Base-by-base conservation (phyloP, 2,329 filamentous ascomycete genomes). In the Verticillium nubilum region DNA sequence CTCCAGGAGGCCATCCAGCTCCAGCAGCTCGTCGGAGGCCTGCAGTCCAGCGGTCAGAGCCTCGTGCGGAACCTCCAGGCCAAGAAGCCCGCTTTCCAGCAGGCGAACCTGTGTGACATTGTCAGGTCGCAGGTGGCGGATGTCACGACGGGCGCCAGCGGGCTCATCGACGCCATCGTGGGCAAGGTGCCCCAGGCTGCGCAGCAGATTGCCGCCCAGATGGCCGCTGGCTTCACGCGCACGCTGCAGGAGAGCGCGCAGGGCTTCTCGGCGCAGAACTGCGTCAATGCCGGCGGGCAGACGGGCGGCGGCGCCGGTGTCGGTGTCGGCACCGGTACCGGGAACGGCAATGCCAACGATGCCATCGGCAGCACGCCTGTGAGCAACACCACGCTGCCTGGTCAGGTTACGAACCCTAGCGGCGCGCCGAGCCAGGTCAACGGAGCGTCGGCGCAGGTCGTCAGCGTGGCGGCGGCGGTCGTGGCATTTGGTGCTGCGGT, bases 141-240 rank as follows among this genome's bases (percentile, higher is more conserved):
- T 54, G 65, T 72, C 59, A 66, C 65, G 63, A 53, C 31, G 2
- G 62, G 62, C 58, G 67, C 68, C 4, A 52, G 67, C 60, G 59
- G 58, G n/a, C 69, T 73, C 26, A 72, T 71, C 58, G 59, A 67
- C n/a, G 58, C 69, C 33, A 63, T 70, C 37, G 66, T 73, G 23
- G 27, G 28, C 56, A 72, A 72, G 66, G 67, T 72, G 2, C 70
- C 70, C 29, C 56, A 62, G 19, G 66, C 62, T 7, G 67, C 67
- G 17, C 71, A 70, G 64, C 31, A 54, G 25, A 64, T 73, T 52
- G 71, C 70, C 53, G 27, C 60, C 52, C 56, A 60, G 56, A 66
- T 73, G 15, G 67, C 70, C 12, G 55, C 54, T 3, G 61, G 64
- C 54, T 65, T 73, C 52, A 65, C 64, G 35, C 50, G 64, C 42